These are phyloP conservation scores for Coemansia sp. DNA, from an alignment of 192 early-diverging fungal genomes.

Conservation along the genomic window DNA sequence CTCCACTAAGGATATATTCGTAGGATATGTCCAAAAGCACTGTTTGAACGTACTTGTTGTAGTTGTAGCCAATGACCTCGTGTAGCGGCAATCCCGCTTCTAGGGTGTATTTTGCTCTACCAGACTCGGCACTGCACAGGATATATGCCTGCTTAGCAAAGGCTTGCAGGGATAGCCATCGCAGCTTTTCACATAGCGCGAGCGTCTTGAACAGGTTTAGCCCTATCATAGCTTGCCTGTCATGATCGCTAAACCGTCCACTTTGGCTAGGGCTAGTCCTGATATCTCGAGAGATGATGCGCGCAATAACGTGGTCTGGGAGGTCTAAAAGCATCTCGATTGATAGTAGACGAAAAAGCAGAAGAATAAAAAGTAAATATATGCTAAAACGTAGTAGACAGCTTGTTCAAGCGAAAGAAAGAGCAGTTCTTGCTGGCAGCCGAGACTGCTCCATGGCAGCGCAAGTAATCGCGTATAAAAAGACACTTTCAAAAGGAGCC, in stretches of 20 bases:
- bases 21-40: background rate
- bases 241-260: background rate
- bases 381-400: too few species aligned
- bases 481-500: too few species aligned
- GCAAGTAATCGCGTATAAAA: too few species aligned
- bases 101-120: background rate
- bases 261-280: background rate
- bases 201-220: background rate
- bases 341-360: too few species aligned
- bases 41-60: background rate
- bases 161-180: background rate
- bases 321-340: background rate
- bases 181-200: background rate
- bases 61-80: background rate
- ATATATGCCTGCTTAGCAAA: background rate
- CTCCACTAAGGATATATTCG: background rate
- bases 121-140: background rate
- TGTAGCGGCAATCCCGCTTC: background rate
- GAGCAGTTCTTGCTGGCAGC: too few species aligned
- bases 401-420: too few species aligned
- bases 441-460: too few species aligned
- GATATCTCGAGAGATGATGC: background rate
- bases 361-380: too few species aligned
- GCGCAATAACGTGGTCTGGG: background rate
- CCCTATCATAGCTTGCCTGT: background rate